Base-by-base conservation (phyloP, 768 basidiomycete species). In the Lentinula boryana region DNA sequence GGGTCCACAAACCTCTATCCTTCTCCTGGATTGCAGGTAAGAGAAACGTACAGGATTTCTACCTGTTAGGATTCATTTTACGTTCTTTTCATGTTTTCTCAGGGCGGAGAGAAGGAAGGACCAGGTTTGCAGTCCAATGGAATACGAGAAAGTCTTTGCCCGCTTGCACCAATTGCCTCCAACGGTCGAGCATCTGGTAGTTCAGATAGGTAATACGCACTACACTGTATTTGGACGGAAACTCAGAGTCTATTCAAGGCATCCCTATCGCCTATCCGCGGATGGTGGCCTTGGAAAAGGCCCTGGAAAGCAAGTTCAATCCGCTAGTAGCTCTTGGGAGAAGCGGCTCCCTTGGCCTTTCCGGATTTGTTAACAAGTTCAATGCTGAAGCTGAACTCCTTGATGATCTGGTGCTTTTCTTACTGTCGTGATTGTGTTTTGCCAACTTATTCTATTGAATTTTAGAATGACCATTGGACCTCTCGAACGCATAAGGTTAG, bases 221-320 rank as follows among this genome's bases (percentile, higher is more conserved):
- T 56, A 35, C 53, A 32, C 44, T 21, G 5, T 61, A 21, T 23
- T 2, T 4, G 8, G 12, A 23, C 7, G 8, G 23, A 38, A 9
- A 16, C 54, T 58, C 61, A 13, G 63, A 35, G 10, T 23, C 8
- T 16, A 40, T 44, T 56, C 43, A 58, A 87, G 87, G 86, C 1
- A 84, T 91, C 57, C 90, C 89, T 0, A 88, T 94, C 63, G 93
- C 93, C 4, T 98, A 98, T 70, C 96, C 96, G 33, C 88, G 95
- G 55, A 87, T 95, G 86, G 90, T 91, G 2, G 95, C 96, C 71
- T 74, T 97, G 63, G 96, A 91, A 71, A 76, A 74, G 23, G 83
- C 88, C 7, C 74, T 98, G 31, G 89, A 89, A 48, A 87, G 84
- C 33, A 94, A 89, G 72, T 78, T 88, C 54, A 98, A 98, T 70